Evolutionary conservation across 1,284 basidiomycete genomes (phyloP), one percentile per base, ranked within the genome.

Genomic region (Irpex rosettiformis): DNA sequence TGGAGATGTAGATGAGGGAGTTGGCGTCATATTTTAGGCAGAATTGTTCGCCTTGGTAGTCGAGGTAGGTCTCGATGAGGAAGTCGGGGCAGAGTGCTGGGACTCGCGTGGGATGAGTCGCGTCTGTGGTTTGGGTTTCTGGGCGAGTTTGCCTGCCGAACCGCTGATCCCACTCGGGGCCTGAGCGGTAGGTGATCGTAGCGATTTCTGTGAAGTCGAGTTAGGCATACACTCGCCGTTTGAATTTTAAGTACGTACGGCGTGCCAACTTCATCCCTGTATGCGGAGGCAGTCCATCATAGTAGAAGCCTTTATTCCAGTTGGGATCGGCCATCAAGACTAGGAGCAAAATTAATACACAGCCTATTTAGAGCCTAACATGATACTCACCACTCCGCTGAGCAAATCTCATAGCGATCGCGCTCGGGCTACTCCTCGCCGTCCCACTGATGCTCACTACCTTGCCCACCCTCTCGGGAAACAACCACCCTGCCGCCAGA

Each of bases 11-110:
- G 67, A 99, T 95, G 72, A 99, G 88, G 2, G 94, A 97, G 77
- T 99, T 99, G 60, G 97, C 96, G 72, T 99, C 96, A 75, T 99
- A 99, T 72, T 98, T 99, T 59, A 98, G 80, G 72, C 96, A 99
- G 78, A 99, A 99, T 68, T 94, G 87, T 75, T 96, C 94, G 59
- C 93, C 94, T 85, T 89, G 96, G 73, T 98, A 94, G 72, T 99
- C 97, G 58, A 99, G 85, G 71, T 99, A 99, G 0, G 96, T 98
- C 75, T 99, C 97, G 67, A 99, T 99, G 54, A 98, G 80, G 73
- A 98, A 99, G 72, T 99, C 97, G 7, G 97, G 96, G 69, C 94
- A 97, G 1, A 99, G 80, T 43, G 91, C 84, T 6, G 93, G 93
- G 11, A 77, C 69, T 30, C 85, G 82, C 3, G 77, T 72, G 25